phyloP scores from a whole-genome alignment of 306 rosid genomes.

The Prunus mongolica region DNA sequence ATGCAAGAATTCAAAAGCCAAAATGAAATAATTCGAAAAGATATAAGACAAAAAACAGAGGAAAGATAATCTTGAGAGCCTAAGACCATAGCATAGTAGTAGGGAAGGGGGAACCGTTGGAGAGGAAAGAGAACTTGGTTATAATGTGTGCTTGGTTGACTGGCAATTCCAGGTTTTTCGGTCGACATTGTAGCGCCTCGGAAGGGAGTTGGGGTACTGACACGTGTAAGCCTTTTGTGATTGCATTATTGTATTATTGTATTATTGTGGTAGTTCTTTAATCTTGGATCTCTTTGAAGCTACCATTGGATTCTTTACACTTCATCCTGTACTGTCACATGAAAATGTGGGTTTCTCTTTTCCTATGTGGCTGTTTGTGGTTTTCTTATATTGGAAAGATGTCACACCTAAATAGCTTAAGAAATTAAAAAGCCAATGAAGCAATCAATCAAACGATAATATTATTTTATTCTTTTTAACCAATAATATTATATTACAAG shows the following conservation, averaged over 20 bases:
- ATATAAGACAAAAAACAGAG: slow-evolving; percentile 3
- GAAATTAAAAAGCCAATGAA: too few relatives aligned
- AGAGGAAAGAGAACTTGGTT: slow-evolving; percentile 22
- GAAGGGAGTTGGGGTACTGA: slow-evolving; percentile 26
- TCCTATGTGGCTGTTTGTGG: background rate
- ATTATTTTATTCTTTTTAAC: fast-evolving
- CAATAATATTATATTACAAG: too few relatives aligned
- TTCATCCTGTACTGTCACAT: background rate
- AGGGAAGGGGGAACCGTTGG: slow-evolving; percentile 42
- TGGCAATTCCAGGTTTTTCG: slow-evolving; percentile 52
- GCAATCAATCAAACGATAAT: too few relatives aligned
- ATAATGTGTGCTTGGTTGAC: background rate
- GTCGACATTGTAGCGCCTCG: slow-evolving; percentile 43
- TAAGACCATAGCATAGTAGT: slow-evolving; percentile 17
- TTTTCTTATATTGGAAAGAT: too few relatives aligned
- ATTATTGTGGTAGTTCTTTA: background rate
- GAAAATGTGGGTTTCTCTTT: background rate
- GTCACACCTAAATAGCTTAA: too few relatives aligned
- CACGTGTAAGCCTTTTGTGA: slow-evolving; percentile 31
- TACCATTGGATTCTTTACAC: background rate
- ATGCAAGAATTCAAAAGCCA: slow-evolving; percentile 14
- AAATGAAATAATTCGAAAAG: background rate
- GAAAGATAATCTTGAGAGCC: background rate
- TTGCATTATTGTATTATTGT: background rate
- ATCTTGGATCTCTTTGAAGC: slow-evolving; percentile 13